Evolutionary conservation across 352 stramenopile genomes (phyloP).

Genomic region (Phytophthora quininea): DNA sequence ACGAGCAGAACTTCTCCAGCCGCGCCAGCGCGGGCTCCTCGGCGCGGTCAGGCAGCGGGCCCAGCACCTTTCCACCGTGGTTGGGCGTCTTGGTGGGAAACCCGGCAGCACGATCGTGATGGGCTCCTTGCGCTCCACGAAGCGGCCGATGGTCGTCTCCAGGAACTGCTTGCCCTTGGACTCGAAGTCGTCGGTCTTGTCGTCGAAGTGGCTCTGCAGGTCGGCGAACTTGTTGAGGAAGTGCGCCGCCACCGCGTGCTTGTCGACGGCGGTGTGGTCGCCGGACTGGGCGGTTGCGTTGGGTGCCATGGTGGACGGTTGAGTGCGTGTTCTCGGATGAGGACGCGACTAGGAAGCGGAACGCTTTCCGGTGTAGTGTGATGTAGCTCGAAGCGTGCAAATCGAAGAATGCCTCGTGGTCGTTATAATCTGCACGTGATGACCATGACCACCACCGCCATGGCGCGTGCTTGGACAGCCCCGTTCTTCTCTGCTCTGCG

Average conservation of each 20-base stretch:
- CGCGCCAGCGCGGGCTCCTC: conserved; percentile 20
- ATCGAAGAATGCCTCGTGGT: neutral
- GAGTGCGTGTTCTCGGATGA: neutral
- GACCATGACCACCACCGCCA: neutral
- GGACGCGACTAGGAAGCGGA: neutral
- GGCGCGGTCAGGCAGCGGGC: conserved; percentile 17
- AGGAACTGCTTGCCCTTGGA: conserved; percentile 18
- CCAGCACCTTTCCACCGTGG: conserved; percentile 21
- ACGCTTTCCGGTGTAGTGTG: neutral
- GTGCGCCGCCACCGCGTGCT: conserved; percentile 1
- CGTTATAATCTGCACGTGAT: neutral
- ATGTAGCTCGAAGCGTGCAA: neutral
- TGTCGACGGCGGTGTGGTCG: neutral
- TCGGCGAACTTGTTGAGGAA: conserved; percentile 24
- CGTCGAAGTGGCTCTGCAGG: conserved; percentile 20
- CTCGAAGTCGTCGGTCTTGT: conserved; percentile 19
- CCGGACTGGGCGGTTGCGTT: neutral
- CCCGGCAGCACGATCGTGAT: conserved; percentile 24
- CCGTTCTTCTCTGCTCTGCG: neutral
- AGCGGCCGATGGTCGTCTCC: conserved; percentile 20
- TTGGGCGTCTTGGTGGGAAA: conserved; percentile 28
- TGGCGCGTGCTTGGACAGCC: neutral
- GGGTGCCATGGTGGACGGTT: neutral
- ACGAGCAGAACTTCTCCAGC: conserved; percentile 24
- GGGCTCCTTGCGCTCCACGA: conserved; percentile 20